Base-by-base conservation (phyloP, 805 yeast species). In the Metschnikowia orientalis region DNA sequence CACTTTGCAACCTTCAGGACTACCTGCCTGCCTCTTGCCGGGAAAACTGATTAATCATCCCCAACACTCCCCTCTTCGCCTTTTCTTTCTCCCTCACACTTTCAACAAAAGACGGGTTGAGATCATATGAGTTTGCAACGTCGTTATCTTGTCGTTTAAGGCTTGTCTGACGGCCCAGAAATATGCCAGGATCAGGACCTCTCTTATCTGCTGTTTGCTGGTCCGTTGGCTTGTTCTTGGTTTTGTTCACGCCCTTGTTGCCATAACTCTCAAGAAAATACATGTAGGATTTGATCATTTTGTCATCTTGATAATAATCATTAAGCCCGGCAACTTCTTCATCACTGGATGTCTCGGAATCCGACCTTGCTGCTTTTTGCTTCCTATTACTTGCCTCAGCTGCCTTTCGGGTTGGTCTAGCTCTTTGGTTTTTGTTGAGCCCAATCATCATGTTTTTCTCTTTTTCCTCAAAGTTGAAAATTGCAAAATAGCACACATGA, bases 401-500 rank as follows among this genome's bases (percentile, higher is more conserved):
- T 23, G 43, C 45, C 16, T 38, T 37, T 25, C 47, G 31, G 36
- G 31, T 14, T 26, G 37, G 33, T 28, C 30, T 33, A 13, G 9
- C 34, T 30, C 27, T 28, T 28, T 41, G 43, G 29, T 28, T 37
- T 40, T 45, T 57, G 38, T 45, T 55, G 45, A 43, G 41, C 34
- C 52, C 58, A 40, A 38, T 36, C 67, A 63, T 60, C 70, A 60
- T 70, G 42, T 64, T 63, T 40, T 64, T 60, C 35, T 67, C 72
- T 39, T 71, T 69, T 42, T 75, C 76, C 40, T 80, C 88, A 41
- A 82, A 77, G 45, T 86, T 81, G 59, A 92, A 92, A 79, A 86
- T 85, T 2, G 97, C 97, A 68, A 81, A 87, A 18, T 86, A 80
- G 53, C 97, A 90, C 23, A 92, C 95, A 51, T 89, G 82, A 0